Percentiles rank a stretch among this genome's conserved stretches.
These are phyloP conservation scores for Eucalyptus sp. DNA, from an alignment of 345 rosid genomes.

Conservation along the genomic window DNA sequence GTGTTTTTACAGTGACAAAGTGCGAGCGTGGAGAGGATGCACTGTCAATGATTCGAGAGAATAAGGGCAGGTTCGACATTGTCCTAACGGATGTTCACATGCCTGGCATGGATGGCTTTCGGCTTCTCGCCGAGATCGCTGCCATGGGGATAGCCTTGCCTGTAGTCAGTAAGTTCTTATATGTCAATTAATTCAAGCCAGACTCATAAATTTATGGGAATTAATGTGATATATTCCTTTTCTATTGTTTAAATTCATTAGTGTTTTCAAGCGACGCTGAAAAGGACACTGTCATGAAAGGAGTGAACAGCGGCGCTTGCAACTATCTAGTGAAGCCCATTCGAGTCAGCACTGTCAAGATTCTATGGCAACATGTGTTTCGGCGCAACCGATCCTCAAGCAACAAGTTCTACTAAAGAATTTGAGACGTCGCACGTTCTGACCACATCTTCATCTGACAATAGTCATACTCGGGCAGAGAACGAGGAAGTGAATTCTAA, in stretches of 20 bases:
- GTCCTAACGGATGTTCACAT: background rate
- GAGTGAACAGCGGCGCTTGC: background rate
- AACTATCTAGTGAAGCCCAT: background rate
- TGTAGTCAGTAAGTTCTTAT: background rate
- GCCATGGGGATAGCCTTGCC: background rate
- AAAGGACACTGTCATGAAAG: background rate
- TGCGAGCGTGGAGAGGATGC: background rate
- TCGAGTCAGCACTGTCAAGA: background rate
- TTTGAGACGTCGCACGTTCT: background rate
- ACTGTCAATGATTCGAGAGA: background rate
- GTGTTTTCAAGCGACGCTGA: background rate
- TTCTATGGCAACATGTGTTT: background rate
- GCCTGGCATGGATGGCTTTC: conserved; percentile 1
- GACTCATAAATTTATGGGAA: no score
- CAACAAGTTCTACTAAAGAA: background rate
- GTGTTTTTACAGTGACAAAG: background rate
- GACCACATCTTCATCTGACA: background rate
- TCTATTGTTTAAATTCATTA: background rate
- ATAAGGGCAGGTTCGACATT: background rate
- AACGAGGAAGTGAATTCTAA: background rate
- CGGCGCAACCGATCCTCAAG: background rate
- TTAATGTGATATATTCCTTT: no score
- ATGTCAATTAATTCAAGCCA: background rate
- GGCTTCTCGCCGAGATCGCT: background rate
- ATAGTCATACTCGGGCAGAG: background rate